A percentile compares a stretch with the other conserved stretches of the same genome.
Evolutionary conservation across 208 protist genomes (phyloP).

Genomic region (Novymonas esmeraldas): DNA sequence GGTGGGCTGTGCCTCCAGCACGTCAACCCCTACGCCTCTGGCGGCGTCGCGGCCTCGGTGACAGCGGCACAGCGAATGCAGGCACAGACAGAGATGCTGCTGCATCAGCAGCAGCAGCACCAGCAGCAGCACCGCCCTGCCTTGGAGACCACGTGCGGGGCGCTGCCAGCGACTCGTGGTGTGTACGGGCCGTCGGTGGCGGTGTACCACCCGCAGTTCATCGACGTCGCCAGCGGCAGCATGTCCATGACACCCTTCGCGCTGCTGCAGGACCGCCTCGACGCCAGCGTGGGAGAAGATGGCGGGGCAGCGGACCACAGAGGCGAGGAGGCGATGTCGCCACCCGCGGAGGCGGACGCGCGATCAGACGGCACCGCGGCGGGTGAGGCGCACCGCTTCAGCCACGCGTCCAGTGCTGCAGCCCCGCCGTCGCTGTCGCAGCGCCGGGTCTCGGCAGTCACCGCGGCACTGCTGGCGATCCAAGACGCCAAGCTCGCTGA

Average conservation of each 20-base stretch:
- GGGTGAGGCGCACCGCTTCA: too few species aligned
- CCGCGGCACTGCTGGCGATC: constrained; percentile 6
- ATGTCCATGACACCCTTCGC: constrained; percentile 61
- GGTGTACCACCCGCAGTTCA: constrained; percentile 55
- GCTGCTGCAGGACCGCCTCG: constrained; percentile 23
- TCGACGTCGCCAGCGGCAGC: constrained; percentile 57
- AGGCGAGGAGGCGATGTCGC: background rate
- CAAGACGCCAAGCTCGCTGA: constrained; percentile 9
- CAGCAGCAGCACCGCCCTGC: background rate
- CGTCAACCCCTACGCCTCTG: constrained; percentile 1
- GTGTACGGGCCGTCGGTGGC: constrained; percentile 45
- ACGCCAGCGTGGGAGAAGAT: background rate
- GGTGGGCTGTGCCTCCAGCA: background rate
- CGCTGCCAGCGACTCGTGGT: background rate
- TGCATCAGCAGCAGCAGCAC: constrained; percentile 2
- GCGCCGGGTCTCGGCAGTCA: constrained; percentile 7
- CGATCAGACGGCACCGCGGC: too few species aligned
- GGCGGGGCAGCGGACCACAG: background rate
- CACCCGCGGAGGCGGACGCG: too few species aligned
- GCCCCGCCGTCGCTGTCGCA: background rate
- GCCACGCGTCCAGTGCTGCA: background rate
- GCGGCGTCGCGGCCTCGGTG: background rate
- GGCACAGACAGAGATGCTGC: too few species aligned
- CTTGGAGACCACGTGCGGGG: background rate
- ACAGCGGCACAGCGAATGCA: too few species aligned